Percentiles rank a stretch among this genome's conserved stretches.
phyloP scores from a whole-genome alignment of 1,139 yeast genomes.

The Candida sp. region DNA sequence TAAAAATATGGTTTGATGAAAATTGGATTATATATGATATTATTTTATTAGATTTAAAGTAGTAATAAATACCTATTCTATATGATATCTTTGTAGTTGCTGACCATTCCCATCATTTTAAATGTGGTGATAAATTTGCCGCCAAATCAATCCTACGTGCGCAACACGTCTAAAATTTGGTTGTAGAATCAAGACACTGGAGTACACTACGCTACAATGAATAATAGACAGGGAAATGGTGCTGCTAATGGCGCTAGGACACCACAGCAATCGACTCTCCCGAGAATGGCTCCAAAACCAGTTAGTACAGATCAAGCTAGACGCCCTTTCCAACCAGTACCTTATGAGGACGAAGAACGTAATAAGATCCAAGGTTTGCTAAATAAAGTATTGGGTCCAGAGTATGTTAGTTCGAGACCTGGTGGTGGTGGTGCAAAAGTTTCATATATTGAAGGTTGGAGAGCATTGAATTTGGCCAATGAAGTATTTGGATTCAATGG shows the following conservation, averaged over 20 bases:
- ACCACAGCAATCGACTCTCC: constrained; percentile 3
- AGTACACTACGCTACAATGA: background rate
- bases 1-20: too few species aligned
- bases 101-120: too few species aligned
- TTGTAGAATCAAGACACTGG: background rate
- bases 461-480: constrained; percentile 72
- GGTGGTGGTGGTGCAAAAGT: constrained; percentile 72
- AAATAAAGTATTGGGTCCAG: constrained; percentile 80
- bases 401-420: constrained; percentile 77
- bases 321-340: constrained; percentile 19
- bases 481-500: constrained; percentile 81
- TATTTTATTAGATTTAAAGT: too few species aligned
- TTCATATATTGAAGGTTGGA: constrained; percentile 80
- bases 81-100: too few species aligned
- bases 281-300: constrained; percentile 4
- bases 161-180: constrained; percentile 1
- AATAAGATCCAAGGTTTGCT: constrained; percentile 39
- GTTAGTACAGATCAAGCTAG: constrained; percentile 3
- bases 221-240: background rate
- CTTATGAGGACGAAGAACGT: constrained; percentile 40
- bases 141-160: background rate
- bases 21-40: too few species aligned
- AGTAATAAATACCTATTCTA: too few species aligned
- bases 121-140: too few species aligned
- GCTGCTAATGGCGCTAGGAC: constrained; percentile 1